Evolutionary conservation across 768 basidiomycete species (phyloP), one percentile per base, ranked within the genome.

Genomic region (Mycena haematopus): DNA sequence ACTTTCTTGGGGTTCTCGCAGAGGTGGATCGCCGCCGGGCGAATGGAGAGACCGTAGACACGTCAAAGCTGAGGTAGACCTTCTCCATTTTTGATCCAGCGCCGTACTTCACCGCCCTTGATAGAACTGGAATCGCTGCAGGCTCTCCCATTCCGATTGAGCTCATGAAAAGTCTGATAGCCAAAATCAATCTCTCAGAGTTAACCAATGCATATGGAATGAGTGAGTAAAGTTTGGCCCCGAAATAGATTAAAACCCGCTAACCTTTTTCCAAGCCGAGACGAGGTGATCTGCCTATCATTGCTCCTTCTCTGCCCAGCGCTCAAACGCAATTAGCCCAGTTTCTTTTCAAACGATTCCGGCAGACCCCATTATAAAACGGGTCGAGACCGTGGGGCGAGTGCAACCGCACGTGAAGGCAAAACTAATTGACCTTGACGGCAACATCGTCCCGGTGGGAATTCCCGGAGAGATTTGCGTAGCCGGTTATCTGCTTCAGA

Each of bases 201-300:
- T 74, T 94, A 42, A 92, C 92, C 0, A 88, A 85, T 60, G 91
- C 88, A 13, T 94, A 92, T 73, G 92, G 92, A 59, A 94, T 94
- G 92, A 93, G 92, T 94, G 64, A 62, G 89, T 82, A 24, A 47
- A 47, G 11, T 27, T 24, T 17, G 36, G 3, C 6, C 40, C 40
- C n/a, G 40, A 40, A 35, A 35, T 31, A 8, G 21, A 46, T 36
- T 61, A 50, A 45, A 52, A 25, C 36, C 11, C n/a, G 21, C 29
- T 42, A 21, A 66, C 58, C 9, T 15, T 58, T 47, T 53, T 38
- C 54, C 54, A 62, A 92, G 91, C 91, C 50, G 91, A 92, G 73
- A 92, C 90, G 9, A 89, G 86, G 86, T 85, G 46, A 36, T 52
- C 58, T 24, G 10, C 24, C 31, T n/a, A 2, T n/a, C 6, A 24